Evolutionary conservation across 208 protist genomes (phyloP).

Genomic region (Trichomonas tenax): DNA sequence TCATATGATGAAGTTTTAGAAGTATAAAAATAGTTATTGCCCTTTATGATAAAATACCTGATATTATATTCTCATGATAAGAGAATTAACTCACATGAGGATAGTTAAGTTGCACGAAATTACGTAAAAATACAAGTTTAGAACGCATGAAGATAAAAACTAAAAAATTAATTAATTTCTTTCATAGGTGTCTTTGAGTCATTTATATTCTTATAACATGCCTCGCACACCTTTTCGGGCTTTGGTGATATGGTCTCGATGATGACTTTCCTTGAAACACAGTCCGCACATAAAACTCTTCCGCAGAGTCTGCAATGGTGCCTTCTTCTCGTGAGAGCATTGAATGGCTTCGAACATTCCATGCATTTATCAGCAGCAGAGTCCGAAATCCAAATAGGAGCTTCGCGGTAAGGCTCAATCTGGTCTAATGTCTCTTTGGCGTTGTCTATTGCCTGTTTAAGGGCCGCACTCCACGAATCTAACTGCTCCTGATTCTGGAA

Average conservation of each 20-base stretch:
- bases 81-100: too few relatives aligned
- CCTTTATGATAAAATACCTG: too few relatives aligned
- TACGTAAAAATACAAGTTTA: too few relatives aligned
- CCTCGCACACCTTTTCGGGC: neutral
- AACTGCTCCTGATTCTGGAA: neutral
- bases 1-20: too few relatives aligned
- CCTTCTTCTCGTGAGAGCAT: neutral
- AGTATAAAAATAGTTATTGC: too few relatives aligned
- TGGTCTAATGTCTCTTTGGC: neutral
- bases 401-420: neutral
- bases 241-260: neutral
- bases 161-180: too few relatives aligned
- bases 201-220: neutral
- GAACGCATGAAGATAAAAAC: too few relatives aligned
- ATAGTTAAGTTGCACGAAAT: too few relatives aligned
- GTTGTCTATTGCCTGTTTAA: neutral
- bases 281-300: neutral
- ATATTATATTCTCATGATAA: too few relatives aligned
- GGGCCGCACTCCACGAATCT: neutral
- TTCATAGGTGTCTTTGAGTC: neutral
- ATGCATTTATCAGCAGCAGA: neutral
- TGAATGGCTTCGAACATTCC: neutral
- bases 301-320: neutral
- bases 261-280: neutral
- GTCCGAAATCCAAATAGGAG: neutral